These are phyloP conservation scores for Sclerotinia spermophila DNA, from an alignment of 2,329 filamentous ascomycete genomes.

Conservation along the genomic window DNA sequence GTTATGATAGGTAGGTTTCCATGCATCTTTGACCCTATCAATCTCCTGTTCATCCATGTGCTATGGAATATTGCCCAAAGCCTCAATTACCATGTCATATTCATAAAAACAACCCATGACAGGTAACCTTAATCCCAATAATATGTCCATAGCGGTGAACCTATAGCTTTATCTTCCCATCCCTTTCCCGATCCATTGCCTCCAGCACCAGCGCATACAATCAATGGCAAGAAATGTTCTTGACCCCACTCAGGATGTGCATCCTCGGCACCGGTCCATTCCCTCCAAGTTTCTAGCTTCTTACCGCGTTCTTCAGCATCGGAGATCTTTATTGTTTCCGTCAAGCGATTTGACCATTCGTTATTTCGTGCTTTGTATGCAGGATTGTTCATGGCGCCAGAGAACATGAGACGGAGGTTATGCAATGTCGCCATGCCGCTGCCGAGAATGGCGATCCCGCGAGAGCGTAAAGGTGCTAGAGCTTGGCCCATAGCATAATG, in stretches of 20 bases:
- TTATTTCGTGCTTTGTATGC: slow-evolving; percentile 53
- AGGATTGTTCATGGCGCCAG: slow-evolving; percentile 50
- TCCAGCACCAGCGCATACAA: slow-evolving; percentile 55
- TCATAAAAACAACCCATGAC: not conserved
- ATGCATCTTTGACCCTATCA: not conserved
- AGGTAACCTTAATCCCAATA: slow-evolving; percentile 24
- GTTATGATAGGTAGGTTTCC: not conserved
- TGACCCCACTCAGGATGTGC: slow-evolving; percentile 55
- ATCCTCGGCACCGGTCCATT: slow-evolving; percentile 51
- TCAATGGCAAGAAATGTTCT: slow-evolving; percentile 59
- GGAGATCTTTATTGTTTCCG: slow-evolving; percentile 36
- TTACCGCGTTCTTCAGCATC: slow-evolving; percentile 38
- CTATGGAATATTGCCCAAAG: too few species aligned
- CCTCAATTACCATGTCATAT: not conserved
- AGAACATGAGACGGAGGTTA: slow-evolving; percentile 55
- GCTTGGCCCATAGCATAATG: slow-evolving; percentile 68
- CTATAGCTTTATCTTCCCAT: slow-evolving; percentile 25
- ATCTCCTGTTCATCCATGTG: not conserved
- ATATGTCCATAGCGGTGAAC: slow-evolving; percentile 26
- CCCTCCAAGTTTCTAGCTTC: slow-evolving; percentile 45
- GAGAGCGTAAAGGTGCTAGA: slow-evolving; percentile 60
- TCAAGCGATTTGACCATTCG: slow-evolving; percentile 48
- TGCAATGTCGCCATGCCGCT: slow-evolving; percentile 71
- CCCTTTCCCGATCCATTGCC: slow-evolving; percentile 43
- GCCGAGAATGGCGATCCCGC: slow-evolving; percentile 64